Conservation (phyloP, 441 rosid species). For the Syzygium malaccense region DNA sequence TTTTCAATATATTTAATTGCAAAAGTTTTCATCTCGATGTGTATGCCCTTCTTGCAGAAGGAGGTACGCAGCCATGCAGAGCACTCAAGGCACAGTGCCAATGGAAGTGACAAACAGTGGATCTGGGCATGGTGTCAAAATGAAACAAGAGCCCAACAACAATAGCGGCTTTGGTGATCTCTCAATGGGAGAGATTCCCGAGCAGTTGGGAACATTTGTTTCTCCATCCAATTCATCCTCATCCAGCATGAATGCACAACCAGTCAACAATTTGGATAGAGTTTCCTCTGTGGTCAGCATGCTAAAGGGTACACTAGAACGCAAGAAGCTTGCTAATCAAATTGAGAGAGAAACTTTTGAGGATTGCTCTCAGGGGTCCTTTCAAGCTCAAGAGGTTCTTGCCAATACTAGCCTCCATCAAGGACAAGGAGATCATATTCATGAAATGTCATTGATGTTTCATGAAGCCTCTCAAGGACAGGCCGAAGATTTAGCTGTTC, state of each 20-base stretch:
- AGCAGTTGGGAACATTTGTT: conserved; percentile 30
- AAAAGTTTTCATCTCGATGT: neutral
- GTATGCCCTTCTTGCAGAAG: conserved; percentile 29
- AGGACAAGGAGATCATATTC: conserved; percentile 21
- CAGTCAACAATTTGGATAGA: conserved; percentile 27
- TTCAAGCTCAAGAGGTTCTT: conserved; percentile 23
- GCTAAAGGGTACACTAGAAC: conserved; percentile 60
- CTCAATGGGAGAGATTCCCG: conserved; percentile 27
- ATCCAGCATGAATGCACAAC: conserved; percentile 30
- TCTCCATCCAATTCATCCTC: conserved; percentile 51
- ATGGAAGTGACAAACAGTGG: conserved; percentile 28
- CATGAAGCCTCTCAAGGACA: conserved; percentile 24
- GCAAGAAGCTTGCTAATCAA: conserved; percentile 42
- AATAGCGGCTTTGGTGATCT: conserved; percentile 24
- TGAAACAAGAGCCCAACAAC: conserved; percentile 30
- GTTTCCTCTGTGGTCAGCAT: conserved; percentile 61
- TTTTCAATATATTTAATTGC: neutral
- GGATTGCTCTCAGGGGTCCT: conserved; percentile 26
- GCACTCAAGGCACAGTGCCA: conserved; percentile 25
- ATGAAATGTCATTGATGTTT: conserved; percentile 19
- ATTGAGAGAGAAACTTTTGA: conserved; percentile 27
- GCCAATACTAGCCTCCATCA: conserved; percentile 17
- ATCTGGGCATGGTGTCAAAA: conserved; percentile 17
- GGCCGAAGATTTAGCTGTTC: conserved; percentile 12
- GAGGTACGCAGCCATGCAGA: conserved; percentile 67